Base-by-base conservation (phyloP, 176 grass and related monocot genomes). In the Phoenix roebelenii region DNA sequence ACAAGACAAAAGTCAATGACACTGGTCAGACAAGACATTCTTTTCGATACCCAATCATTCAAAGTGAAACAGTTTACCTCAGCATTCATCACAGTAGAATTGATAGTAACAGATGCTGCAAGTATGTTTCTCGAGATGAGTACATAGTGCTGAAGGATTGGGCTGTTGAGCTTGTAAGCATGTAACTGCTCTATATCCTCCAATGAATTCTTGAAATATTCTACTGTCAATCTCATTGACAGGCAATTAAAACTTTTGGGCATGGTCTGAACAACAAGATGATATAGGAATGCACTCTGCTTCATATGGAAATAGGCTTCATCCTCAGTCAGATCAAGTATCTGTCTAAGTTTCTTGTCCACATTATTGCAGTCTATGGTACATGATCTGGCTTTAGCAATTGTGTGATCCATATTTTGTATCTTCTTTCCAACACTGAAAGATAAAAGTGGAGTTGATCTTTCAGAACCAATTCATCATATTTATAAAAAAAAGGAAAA, bases 261-360 rank as follows among this genome's bases (percentile, higher is more conserved):
- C 60, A 93, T 55, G 60, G 83, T 84, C 50, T 93, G 77, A 66
- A 87, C 63, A 54, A 73, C 79, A 52, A 87, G 73, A 22, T 79
- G 59, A 66, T 81, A 84, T 28, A 93, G 60, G 71, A 81, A 81
- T 23, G 83, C 76, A 55, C 83, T 81, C 64, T 93, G 80, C 58
- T 67, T 93, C 78, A 66, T 82, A 74, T 93, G 88, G 75, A 93
- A 93, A 63, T 78, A 76, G 49, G 77, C 70, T 74, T 93, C 88
- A 62, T 87, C 76, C 77, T 93, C 83, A 59, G 77, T 87, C 14
- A 87, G 67, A 65, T 84, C 80, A 59, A 93, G 70, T 69, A 87
- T 68, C 57, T 93, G 83, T 49, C 59, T 71, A 18, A 93, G 67
- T 74, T 93, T 93, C 61, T 86, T 93, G 15, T 84, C 83, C 72